phyloP scores from a whole-genome alignment of 2,329 filamentous ascomycete genomes.

The Hirsutella thompsonii region DNA sequence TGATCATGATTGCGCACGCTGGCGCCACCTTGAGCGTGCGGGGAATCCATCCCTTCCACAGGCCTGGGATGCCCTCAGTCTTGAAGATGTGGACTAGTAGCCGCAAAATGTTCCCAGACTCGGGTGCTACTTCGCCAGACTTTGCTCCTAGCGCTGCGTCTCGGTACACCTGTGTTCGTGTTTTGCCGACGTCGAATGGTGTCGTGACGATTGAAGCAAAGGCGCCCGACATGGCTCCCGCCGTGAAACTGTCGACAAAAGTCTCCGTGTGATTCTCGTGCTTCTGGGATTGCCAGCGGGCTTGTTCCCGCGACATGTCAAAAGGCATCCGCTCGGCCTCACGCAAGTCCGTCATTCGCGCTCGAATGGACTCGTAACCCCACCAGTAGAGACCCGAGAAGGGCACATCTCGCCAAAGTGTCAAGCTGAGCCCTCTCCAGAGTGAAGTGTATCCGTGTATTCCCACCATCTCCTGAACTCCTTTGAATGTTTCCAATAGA shows the following conservation, averaged over 20 bases:
- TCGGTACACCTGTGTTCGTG: constrained; percentile 72
- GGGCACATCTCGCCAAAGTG: constrained; percentile 91
- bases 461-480: constrained; percentile 67
- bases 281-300: constrained; percentile 44
- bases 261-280: constrained; percentile 62
- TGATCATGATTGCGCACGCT: constrained; percentile 98
- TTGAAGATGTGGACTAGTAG: constrained; percentile 87
- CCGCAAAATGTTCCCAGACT: constrained; percentile 64
- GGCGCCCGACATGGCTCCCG: constrained; percentile 72
- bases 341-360: constrained; percentile 56
- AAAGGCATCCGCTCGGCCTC: constrained; percentile 30
- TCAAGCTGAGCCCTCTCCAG: constrained; percentile 83
- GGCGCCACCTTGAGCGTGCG: constrained; percentile 89
- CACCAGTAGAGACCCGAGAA: constrained; percentile 98
- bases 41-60: constrained; percentile 88
- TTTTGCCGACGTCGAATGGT: constrained; percentile 97
- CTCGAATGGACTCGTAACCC: constrained; percentile 81
- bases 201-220: constrained; percentile 82
- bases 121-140: constrained; percentile 36
- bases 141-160: constrained; percentile 28
- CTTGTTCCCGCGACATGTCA: constrained; percentile 14
- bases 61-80: constrained; percentile 65
- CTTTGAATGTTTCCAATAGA: constrained; percentile 65
- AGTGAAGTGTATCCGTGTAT: constrained; percentile 66
- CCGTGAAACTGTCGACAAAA: constrained; percentile 78